Evolutionary conservation across 2,329 filamentous ascomycete species (phyloP).

Genomic region (Cercospora sp.): DNA sequence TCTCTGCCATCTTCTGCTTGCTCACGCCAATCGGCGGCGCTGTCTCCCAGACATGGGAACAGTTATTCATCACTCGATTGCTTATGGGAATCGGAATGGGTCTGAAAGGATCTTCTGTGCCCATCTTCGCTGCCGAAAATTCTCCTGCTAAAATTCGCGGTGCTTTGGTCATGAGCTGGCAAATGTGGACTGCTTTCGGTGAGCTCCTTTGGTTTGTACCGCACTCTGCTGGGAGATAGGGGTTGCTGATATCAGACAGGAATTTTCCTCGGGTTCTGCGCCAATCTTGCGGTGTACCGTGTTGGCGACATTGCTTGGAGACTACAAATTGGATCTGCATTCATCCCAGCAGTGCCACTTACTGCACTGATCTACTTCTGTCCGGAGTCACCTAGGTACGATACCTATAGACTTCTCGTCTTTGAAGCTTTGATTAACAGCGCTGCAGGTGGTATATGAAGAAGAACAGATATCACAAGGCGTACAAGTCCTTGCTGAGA

Average conservation of each 20-base stretch:
- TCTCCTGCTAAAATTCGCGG: conserved; percentile 57
- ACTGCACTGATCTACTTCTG: conserved; percentile 45
- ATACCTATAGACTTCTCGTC: not conserved
- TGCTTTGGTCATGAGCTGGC: conserved; percentile 58
- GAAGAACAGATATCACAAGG: conserved; percentile 49
- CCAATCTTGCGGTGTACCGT: conserved; percentile 46
- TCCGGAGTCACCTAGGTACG: conserved; percentile 40
- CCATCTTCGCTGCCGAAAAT: conserved; percentile 57
- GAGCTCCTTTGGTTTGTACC: not conserved
- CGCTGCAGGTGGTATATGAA: conserved; percentile 44
- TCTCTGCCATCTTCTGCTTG: conserved; percentile 57
- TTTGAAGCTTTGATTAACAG: not conserved
- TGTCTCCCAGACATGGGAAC: conserved; percentile 56
- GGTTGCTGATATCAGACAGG: conserved; percentile 30
- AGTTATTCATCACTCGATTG: conserved; percentile 44
- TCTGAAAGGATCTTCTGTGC: conserved; percentile 48
- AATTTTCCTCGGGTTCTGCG: conserved; percentile 48
- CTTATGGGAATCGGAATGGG: conserved; percentile 49
- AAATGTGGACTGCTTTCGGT: conserved; percentile 43
- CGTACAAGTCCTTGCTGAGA: conserved; percentile 51
- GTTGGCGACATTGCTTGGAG: conserved; percentile 46
- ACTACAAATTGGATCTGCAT: conserved; percentile 50
- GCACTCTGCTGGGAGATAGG: no score
- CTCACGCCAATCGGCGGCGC: conserved; percentile 69
- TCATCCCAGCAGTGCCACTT: conserved; percentile 51